phyloP scores from a whole-genome alignment of 108 stramenopile species.

The Cyclotella choctawhatcheeana region DNA sequence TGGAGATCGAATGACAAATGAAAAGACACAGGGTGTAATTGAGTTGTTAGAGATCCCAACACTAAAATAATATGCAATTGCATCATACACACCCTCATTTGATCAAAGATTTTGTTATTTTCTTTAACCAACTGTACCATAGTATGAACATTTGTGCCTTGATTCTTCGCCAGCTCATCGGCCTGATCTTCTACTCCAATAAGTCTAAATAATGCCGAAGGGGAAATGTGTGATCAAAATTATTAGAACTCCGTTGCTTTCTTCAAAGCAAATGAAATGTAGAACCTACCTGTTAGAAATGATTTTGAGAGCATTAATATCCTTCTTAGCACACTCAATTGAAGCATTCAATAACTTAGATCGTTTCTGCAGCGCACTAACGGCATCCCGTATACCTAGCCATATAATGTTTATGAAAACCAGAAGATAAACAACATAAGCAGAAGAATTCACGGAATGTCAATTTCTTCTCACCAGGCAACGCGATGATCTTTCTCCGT shows the following conservation, averaged over 20 bases:
- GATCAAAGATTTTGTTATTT: slow-evolving; percentile 38
- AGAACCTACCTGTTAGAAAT: background rate
- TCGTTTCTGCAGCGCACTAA: background rate
- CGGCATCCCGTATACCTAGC: background rate
- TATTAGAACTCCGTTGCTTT: too few relatives aligned
- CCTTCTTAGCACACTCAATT: slow-evolving; percentile 4
- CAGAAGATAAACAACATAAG: too few relatives aligned
- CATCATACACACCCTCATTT: slow-evolving; percentile 35
- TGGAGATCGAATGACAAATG: too few relatives aligned
- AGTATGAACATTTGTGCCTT: slow-evolving; percentile 20
- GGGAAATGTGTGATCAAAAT: background rate
- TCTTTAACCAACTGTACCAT: slow-evolving; percentile 26
- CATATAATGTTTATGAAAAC: too few relatives aligned
- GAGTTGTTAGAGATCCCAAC: too few relatives aligned
- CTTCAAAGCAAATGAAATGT: too few relatives aligned
- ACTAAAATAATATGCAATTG: too few relatives aligned
- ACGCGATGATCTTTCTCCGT: slow-evolving; percentile 24
- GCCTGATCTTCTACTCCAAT: slow-evolving; percentile 24
- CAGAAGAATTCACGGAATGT: too few relatives aligned
- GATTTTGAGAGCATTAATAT: slow-evolving; percentile 9
- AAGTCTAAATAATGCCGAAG: slow-evolving; percentile 7
- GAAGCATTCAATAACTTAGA: background rate
- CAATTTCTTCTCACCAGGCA: slow-evolving; percentile 13
- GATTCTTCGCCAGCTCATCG: slow-evolving; percentile 9
- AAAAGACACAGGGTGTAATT: too few relatives aligned